Evolutionary conservation across 169 alveolate species (phyloP), one percentile per base, ranked within the genome.

Genomic region (Plasmodium inui): DNA sequence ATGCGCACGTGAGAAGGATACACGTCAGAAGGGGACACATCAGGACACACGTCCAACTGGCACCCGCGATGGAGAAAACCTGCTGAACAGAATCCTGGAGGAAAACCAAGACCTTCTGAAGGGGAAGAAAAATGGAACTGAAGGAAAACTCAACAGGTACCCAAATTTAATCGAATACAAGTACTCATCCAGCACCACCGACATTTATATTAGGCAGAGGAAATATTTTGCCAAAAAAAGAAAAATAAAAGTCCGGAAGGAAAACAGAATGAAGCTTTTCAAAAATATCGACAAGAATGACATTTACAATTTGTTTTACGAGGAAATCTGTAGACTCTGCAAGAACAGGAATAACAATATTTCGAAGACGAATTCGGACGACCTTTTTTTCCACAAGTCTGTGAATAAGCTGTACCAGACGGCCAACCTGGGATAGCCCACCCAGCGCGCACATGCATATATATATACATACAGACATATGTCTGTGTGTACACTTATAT

Each of bases 281-380:
- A 88, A 79, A 78, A 88, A 88, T 72, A 88, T 88, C 44, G 82
- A 88, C 50, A 88, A 88, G 50, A 88, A 88, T 88, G 94, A 88
- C 70, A 88, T 88, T 26, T 88, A 88, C 70, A 55, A 57, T 79
- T 78, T 88, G 50, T 88, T 88, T 32, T 79, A 55, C 50, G 94
- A 88, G 70, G 89, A 88, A 72, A 88, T 88, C 39, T 88, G 74
- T 10, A 88, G 82, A 76, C 71, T 88, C 30, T 79, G 73, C 44
- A 88, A 88, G 81, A 57, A 78, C 26, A 78, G 57, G 78, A 78
- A 88, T 37, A 78, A 84, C 28, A 72, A 84, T 79, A 84, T 79
- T 78, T 55, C 89, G 14, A 88, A 88, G 53, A 88, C 30, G 26
- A 76, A 30, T 57, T 22, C 94, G 70, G 94, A 88, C 67, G 94